These are phyloP conservation scores for Hymenochaete sp. DNA, from an alignment of 1,284 basidiomycete species.

Conservation along the genomic window DNA sequence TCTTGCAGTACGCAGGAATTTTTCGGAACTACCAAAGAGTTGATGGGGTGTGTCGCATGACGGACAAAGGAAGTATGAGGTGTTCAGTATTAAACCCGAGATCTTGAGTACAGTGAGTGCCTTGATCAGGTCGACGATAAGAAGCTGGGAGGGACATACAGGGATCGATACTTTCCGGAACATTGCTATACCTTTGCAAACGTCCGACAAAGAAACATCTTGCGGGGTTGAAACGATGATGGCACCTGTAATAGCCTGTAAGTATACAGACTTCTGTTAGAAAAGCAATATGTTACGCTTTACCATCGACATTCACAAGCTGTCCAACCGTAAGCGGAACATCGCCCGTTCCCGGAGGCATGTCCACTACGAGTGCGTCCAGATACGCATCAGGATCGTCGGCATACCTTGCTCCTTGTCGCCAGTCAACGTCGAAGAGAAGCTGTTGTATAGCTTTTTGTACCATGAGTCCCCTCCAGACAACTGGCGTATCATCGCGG, in stretches of 20 bases:
- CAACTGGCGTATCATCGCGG: slow-evolving; percentile 66
- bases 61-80: slow-evolving; percentile 83
- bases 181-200: slow-evolving; percentile 90
- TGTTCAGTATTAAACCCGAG: slow-evolving; percentile 83
- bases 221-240: slow-evolving; percentile 95
- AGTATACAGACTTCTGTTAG: too few relatives aligned
- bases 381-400: too few relatives aligned
- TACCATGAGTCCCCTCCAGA: slow-evolving; percentile 98
- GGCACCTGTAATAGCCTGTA: slow-evolving; percentile 44
- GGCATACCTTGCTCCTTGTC: too few relatives aligned
- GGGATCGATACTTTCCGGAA: slow-evolving; percentile 86
- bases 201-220: slow-evolving; percentile 88
- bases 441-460: slow-evolving; percentile 98
- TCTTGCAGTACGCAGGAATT: slow-evolving; percentile 58
- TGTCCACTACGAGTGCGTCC: slow-evolving; percentile 89
- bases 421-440: slow-evolving; percentile 96
- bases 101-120: slow-evolving; percentile 46
- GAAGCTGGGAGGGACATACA: slow-evolving; percentile 35
- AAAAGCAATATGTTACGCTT: slow-evolving; percentile 18
- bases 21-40: slow-evolving; percentile 69
- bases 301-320: slow-evolving; percentile 81
- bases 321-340: slow-evolving; percentile 91
- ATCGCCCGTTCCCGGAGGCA: slow-evolving; percentile 97
- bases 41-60: slow-evolving; percentile 65
- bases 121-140: background rate